Percentiles rank a stretch among this genome's conserved stretches.
These are phyloP conservation scores for Porodaedalea pini DNA, from an alignment of 1,284 basidiomycete genomes.

Conservation along the genomic window DNA sequence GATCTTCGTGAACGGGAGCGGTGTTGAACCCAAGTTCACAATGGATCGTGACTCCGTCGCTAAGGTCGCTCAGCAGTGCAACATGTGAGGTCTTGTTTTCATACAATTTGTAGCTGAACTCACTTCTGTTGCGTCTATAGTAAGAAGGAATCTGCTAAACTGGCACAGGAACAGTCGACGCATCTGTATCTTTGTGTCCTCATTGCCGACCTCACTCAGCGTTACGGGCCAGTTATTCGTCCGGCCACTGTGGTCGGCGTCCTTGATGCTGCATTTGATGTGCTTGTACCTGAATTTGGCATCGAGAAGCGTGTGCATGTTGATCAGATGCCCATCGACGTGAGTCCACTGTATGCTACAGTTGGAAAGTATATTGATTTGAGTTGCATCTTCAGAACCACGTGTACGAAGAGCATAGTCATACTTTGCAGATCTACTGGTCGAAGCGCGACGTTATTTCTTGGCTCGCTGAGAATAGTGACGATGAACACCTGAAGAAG, in stretches of 20 bases:
- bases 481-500: slow-evolving; percentile 90
- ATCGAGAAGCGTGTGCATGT: slow-evolving; percentile 99
- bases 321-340: slow-evolving; percentile 97
- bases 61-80: slow-evolving; percentile 96
- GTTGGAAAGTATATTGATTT: slow-evolving; percentile 6
- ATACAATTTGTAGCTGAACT: slow-evolving; percentile 9
- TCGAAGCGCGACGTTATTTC: slow-evolving; percentile 87
- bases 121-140: slow-evolving; percentile 38
- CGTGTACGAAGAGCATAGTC: slow-evolving; percentile 89
- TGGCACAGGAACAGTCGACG: slow-evolving; percentile 94
- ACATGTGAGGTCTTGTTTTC: slow-evolving; percentile 62
- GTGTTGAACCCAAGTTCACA: slow-evolving; percentile 81
- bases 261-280: slow-evolving; percentile 94
- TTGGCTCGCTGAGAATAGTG: slow-evolving; percentile 91
- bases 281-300: slow-evolving; percentile 88
- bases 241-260: slow-evolving; percentile 92
- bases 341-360: slow-evolving; percentile 36
- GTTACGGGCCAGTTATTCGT: slow-evolving; percentile 92
- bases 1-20: slow-evolving; percentile 55
- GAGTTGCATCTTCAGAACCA: slow-evolving; percentile 59
- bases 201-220: slow-evolving; percentile 88
- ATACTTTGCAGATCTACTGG: slow-evolving; percentile 91
- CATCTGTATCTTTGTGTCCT: slow-evolving; percentile 95
- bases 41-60: slow-evolving; percentile 97
- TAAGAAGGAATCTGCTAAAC: slow-evolving; percentile 84